Conservation (phyloP, 768 basidiomycete species). For the Mycena polygramma region DNA sequence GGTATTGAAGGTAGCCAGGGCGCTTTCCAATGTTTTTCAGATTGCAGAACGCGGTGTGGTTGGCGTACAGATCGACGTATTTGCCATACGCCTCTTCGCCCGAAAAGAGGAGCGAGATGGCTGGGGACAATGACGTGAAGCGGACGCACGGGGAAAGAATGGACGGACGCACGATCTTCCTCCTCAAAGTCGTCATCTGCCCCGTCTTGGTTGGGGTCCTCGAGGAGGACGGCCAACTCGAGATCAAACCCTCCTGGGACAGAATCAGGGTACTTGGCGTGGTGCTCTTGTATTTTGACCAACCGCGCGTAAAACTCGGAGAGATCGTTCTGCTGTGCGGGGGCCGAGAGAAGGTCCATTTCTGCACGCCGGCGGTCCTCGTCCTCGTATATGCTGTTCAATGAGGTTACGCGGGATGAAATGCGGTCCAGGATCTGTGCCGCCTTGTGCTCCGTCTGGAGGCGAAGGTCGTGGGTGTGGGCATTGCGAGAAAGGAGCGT, state of each 20-base stretch:
- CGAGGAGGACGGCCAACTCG: conserved; percentile 85
- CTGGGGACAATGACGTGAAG: conserved; percentile 52
- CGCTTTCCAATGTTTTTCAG: conserved; percentile 87
- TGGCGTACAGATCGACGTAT: conserved; percentile 92
- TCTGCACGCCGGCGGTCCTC: conserved; percentile 79
- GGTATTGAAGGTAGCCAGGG: conserved; percentile 92
- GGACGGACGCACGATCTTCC: conserved; percentile 81
- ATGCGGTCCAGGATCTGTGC: conserved; percentile 91
- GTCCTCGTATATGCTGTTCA: conserved; percentile 85
- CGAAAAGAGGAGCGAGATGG: conserved; percentile 88
- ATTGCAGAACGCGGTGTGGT: conserved; percentile 92
- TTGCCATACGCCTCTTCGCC: conserved; percentile 97
- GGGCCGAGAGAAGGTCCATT: conserved; percentile 70
- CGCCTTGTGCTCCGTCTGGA: conserved; percentile 91
- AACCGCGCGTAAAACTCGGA: conserved; percentile 97
- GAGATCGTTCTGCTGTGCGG: conserved; percentile 76
- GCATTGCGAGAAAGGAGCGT: conserved; percentile 81
- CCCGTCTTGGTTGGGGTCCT: conserved; percentile 78
- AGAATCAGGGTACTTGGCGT: conserved; percentile 95
- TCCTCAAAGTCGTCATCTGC: conserved; percentile 82
- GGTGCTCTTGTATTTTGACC: conserved; percentile 96
- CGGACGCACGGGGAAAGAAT: conserved; percentile 22
- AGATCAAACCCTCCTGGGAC: conserved; percentile 84
- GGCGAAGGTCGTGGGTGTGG: conserved; percentile 69
- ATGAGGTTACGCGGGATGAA: conserved; percentile 70